Evolutionary conservation across 2,329 filamentous ascomycete genomes (phyloP).

Genomic region (Cordyceps cicadae): DNA sequence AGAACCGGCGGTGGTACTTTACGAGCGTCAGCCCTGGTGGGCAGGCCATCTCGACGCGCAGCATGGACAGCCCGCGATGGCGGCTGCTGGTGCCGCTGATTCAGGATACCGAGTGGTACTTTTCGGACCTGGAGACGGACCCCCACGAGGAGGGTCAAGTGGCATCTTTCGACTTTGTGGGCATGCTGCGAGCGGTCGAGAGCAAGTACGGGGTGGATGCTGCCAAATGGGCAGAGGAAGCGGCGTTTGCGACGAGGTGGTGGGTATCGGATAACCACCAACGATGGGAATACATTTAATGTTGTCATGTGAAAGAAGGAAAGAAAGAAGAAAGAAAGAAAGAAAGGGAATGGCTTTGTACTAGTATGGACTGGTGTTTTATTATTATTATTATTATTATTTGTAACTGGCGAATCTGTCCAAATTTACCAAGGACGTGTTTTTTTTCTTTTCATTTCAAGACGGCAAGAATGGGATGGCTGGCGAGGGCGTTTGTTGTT

Average conservation of each 20-base stretch:
- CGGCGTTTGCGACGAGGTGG: conserved; percentile 26
- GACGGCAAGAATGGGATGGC: no score
- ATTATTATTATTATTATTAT: no score
- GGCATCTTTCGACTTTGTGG: conserved; percentile 3
- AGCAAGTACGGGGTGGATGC: conserved; percentile 19
- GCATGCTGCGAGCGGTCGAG: conserved; percentile 14
- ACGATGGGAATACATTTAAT: conserved; percentile 24
- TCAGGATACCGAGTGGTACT: conserved; percentile 24
- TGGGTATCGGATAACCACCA: conserved; percentile 29
- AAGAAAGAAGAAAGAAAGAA: no score
- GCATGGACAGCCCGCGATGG: conserved; percentile 21
- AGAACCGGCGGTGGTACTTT: conserved; percentile 23
- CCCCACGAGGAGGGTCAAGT: conserved; percentile 22
- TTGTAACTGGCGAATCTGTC: background rate
- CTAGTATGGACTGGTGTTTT: background rate
- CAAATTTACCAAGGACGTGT: background rate
- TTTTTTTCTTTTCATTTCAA: no score
- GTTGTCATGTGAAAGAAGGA: background rate
- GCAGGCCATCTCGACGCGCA: conserved; percentile 25
- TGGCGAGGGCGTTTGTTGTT: no score
- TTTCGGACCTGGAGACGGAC: conserved; percentile 23
- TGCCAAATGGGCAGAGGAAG: conserved; percentile 26
- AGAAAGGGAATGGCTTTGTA: background rate
- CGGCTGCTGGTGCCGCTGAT: conserved; percentile 25
- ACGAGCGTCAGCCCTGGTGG: conserved; percentile 26